Conservation (phyloP, 2,329 filamentous ascomycete species). For the Tolypocladium paradoxum region DNA sequence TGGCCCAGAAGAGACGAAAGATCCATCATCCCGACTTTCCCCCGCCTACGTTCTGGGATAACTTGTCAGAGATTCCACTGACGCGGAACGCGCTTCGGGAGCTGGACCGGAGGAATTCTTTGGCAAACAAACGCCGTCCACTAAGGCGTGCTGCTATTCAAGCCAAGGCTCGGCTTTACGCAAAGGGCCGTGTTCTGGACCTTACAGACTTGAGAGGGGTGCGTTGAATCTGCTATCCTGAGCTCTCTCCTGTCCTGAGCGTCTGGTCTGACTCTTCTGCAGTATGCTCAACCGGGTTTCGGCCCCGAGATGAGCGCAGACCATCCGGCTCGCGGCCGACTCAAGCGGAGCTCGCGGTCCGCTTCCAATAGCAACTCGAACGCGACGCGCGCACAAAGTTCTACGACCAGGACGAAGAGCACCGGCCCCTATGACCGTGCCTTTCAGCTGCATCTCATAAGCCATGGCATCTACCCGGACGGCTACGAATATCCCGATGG, state of each 20-base stretch:
- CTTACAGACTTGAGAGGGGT: too few species aligned
- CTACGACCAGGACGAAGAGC: constrained; percentile 5
- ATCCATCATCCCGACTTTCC: constrained; percentile 1
- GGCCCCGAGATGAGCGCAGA: not conserved
- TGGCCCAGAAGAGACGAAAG: not conserved
- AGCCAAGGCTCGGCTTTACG: not conserved
- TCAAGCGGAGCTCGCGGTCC: not conserved
- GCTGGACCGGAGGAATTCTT: not conserved
- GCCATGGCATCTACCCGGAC: constrained; percentile 7
- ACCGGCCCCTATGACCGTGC: constrained; percentile 9
- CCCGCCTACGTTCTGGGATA: constrained; percentile 1
- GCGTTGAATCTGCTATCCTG: too few species aligned
- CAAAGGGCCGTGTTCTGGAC: too few species aligned
- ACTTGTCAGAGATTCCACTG: not conserved
- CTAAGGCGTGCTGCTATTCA: not conserved
- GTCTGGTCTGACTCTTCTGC: not conserved
- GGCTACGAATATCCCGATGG: constrained; percentile 9
- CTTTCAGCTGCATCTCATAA: constrained; percentile 11
- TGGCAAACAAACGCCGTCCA: too few species aligned
- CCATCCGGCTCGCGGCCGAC: not conserved
- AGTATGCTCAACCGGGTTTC: not conserved
- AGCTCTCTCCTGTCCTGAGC: too few species aligned
- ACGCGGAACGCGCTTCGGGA: not conserved
- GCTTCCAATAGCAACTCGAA: not conserved
- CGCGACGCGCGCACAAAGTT: not conserved